A percentile compares a stretch with the other conserved stretches of the same genome.
These are phyloP conservation scores for Oemleria cerasiformis DNA, from an alignment of 306 rosid genomes.

Conservation along the genomic window DNA sequence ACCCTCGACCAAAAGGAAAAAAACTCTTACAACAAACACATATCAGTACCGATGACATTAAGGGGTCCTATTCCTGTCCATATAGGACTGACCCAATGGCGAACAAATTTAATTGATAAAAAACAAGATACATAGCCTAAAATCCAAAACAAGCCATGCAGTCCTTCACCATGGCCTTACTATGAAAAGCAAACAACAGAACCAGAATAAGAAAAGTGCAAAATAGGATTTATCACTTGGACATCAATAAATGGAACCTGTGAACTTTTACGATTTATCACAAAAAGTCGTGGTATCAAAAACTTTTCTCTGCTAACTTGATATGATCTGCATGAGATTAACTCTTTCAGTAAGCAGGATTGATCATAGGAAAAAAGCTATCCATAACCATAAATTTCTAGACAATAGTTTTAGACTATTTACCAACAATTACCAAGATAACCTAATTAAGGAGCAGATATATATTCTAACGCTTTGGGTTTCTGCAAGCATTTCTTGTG, in stretches of 20 bases:
- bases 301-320: conserved; percentile 88
- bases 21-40: not conserved
- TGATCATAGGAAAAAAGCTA: not conserved
- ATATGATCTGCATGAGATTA: conserved; percentile 60
- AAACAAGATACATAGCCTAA: not conserved
- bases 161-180: not conserved
- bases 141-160: not conserved
- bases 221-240: conserved; percentile 53
- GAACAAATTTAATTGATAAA: not conserved
- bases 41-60: not conserved
- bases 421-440: not conserved
- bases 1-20: conserved; percentile 12
- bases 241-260: conserved; percentile 92
- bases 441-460: not conserved
- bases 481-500: not conserved
- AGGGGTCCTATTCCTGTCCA: conserved; percentile 5
- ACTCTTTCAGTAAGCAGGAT: conserved; percentile 17
- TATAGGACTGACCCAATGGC: not conserved
- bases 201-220: not conserved
- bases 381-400: not conserved
- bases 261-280: conserved; percentile 80
- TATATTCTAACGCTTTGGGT: not conserved
- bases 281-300: conserved; percentile 86
- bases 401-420: no score
- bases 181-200: not conserved